Conservation (phyloP, 805 yeast genomes). For the Huiozyma naganishii region DNA sequence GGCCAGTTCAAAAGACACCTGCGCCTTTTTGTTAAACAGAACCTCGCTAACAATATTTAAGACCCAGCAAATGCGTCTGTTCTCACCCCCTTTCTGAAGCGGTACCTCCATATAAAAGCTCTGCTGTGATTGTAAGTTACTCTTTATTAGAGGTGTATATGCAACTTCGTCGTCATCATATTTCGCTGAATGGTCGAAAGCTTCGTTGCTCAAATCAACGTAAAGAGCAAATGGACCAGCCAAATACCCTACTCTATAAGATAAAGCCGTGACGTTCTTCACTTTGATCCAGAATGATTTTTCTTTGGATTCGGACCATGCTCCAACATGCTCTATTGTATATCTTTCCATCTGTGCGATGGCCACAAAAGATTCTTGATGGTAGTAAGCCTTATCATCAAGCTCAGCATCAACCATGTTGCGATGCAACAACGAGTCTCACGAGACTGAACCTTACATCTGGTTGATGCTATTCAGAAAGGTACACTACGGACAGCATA, state of each 20-base stretch:
- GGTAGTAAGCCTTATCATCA: constrained; percentile 1
- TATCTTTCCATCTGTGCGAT: constrained; percentile 54
- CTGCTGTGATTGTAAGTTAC: constrained; percentile 60
- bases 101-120: constrained; percentile 53
- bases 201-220: constrained; percentile 50
- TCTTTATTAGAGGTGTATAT: constrained; percentile 65
- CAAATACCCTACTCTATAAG: constrained; percentile 53
- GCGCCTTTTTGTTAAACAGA: constrained; percentile 50
- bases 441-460: too few species aligned
- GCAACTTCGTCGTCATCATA: constrained; percentile 47
- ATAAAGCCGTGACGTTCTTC: constrained; percentile 43
- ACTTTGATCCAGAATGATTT: constrained; percentile 42
- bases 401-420: not conserved
- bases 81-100: constrained; percentile 41
- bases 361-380: constrained; percentile 24
- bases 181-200: constrained; percentile 37
- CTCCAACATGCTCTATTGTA: constrained; percentile 29
- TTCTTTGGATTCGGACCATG: constrained; percentile 6
- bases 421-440: too few species aligned
- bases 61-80: constrained; percentile 34
- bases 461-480: too few species aligned
- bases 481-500: too few species aligned
- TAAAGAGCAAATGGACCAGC: constrained; percentile 68
- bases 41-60: constrained; percentile 65
- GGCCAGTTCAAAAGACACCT: constrained; percentile 49